Evolutionary conservation across 176 grass and related monocot species (phyloP), one percentile per base, ranked within the genome.

Genomic region (Neostapfia colusana): DNA sequence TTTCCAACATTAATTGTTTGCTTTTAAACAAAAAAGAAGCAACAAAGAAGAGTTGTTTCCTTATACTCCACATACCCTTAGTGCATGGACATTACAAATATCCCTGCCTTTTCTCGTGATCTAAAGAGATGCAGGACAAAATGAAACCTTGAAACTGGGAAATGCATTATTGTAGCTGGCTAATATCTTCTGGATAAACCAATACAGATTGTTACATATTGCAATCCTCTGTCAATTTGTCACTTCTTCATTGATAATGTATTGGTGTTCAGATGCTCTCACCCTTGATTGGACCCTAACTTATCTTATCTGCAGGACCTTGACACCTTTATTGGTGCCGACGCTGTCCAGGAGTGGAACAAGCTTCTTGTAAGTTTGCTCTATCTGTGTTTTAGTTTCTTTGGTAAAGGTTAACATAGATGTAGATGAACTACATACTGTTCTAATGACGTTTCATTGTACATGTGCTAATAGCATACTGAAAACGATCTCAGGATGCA

Each of bases 301-400:
- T 25, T 70, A 14, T 37, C 45, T 75, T 70, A 63, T 21, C n/a
- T 63, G 14, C 88, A 97, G 94, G 94, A 97, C 79, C 91, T 92
- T 73, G 85, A 98, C 69, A 90, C 72, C 5, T 97, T 89, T 87
- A 87, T 93, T 38, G 81, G 86, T 67, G 31, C 75, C 31, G 86
- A 97, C 24, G 91, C 94, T 37, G 87, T 85, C 79, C 76, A 70
- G 70, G 94, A 97, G 79, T 97, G 91, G 94, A 87, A 91, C 93
- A 92, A 81, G 62, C 91, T 93, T 90, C 94, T 93, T 56, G 91
- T 97, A 72, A 86, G 91, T 83, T 34, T 69, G 2, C 67, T 46
- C 27, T 49, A 12, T 76, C 7, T 49, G 50, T 57, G 24, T 34
- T 16, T 81, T 41, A n/a, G 21, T 62, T 82, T 70, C 28, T 56